Conservation (phyloP, 2,329 filamentous ascomycete species). For the Truncatella angustata region DNA sequence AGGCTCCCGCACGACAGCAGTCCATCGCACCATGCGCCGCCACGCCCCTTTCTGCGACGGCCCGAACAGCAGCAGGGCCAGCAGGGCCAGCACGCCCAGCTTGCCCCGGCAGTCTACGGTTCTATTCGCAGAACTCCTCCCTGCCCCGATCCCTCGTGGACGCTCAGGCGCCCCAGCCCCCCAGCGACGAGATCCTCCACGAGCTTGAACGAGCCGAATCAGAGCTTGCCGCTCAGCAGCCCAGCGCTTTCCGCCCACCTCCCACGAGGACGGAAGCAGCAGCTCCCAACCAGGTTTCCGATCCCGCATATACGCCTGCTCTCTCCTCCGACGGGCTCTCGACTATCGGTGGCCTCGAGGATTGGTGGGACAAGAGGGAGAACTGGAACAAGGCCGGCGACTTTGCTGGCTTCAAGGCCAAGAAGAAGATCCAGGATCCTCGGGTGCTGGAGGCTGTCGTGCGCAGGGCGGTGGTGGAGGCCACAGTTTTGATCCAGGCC, state of each 20-base stretch:
- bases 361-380: conserved; percentile 55
- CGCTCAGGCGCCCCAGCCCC: no score
- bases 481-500: conserved; percentile 44
- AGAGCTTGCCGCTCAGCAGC: not conserved
- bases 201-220: not conserved
- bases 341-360: conserved; percentile 42
- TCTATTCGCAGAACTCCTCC: conserved; percentile 20
- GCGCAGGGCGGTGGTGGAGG: conserved; percentile 52
- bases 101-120: conserved; percentile 13
- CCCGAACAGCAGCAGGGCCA: not conserved
- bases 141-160: conserved; percentile 7
- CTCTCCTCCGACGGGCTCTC: conserved; percentile 42
- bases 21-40: conserved; percentile 17
- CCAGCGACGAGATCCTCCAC: not conserved
- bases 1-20: conserved; percentile 4
- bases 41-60: conserved; percentile 10
- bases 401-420: conserved; percentile 41
- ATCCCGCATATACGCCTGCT: conserved; percentile 46
- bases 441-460: conserved; percentile 46
- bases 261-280: conserved; percentile 26
- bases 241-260: conserved; percentile 14
- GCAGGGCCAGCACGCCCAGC: not conserved
- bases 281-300: conserved; percentile 25
- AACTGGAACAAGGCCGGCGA: conserved; percentile 48
- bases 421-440: conserved; percentile 39